Percentiles rank a stretch among this genome's conserved stretches.
phyloP scores from a whole-genome alignment of 176 grass and related monocot genomes.

The Oryza brachyantha region DNA sequence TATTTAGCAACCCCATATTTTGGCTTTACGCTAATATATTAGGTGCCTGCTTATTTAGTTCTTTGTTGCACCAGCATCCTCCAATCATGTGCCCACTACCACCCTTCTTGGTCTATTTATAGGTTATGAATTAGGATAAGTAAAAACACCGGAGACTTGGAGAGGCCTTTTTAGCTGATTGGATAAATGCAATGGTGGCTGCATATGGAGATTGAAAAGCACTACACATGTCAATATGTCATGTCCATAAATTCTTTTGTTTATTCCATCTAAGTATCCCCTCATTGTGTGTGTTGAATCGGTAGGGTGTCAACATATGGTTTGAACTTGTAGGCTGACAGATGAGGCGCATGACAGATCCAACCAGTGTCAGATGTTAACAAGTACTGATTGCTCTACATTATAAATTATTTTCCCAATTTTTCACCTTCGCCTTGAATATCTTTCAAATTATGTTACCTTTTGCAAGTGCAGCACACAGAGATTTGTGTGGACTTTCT shows the following conservation, averaged over 20 bases:
- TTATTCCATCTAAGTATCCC: background rate
- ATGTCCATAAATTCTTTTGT: background rate
- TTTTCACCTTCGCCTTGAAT: background rate
- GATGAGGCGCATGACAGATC: slow-evolving; percentile 11
- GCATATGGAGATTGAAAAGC: background rate
- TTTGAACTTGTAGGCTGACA: background rate
- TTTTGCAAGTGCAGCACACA: background rate
- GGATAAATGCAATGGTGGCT: background rate
- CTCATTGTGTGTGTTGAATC: background rate
- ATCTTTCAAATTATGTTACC: background rate
- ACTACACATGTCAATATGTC: too few relatives aligned
- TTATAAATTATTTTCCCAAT: background rate
- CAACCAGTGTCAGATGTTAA: background rate
- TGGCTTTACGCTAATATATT: too few relatives aligned
- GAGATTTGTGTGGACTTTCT: background rate
- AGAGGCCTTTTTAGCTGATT: background rate
- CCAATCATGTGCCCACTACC: background rate
- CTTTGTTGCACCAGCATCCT: background rate
- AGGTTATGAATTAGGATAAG: background rate
- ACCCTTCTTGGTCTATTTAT: background rate
- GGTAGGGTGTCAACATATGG: background rate
- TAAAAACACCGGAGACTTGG: background rate
- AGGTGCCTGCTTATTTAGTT: too few relatives aligned
- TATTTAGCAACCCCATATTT: too few relatives aligned
- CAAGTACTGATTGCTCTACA: background rate